Base-by-base conservation (phyloP, 176 grass and related monocot species). In the Ensete ventricosum region DNA sequence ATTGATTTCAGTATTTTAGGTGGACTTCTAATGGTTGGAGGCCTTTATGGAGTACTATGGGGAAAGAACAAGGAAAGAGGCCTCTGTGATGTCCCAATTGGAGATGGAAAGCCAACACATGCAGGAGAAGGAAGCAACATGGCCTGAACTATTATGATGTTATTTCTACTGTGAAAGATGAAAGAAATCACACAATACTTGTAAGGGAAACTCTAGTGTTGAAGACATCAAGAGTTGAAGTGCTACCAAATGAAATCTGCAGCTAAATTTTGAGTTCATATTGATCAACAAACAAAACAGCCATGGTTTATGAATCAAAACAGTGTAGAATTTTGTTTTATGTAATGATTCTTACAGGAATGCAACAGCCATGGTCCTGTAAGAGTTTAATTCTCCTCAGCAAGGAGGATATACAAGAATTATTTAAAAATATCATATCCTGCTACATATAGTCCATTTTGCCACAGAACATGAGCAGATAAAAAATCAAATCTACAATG, bases 1-100 rank as follows among this genome's bases (percentile, higher is more conserved):
- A 43, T 43, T 43, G 49, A 4, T 19, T 63, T 57, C 85, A 87
- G 89, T 43, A 76, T 91, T 51, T 73, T 88, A 17, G 81, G 77
- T 13, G 85, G 83, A 55, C 12, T 81, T 8, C 67, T 91, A 4
- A 83, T 91, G 58, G 76, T 88, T 0, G 85, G 80, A 52, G 89
- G 89, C 66, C 75, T 91, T 67, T 91, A 91, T 78, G 78, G 85
- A 12, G 89, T 91, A 14, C 75, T 91, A 0, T 91, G 85, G 85
- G 89, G 89, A 0, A 88, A 91, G 53, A 76, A 11, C 77, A 83
- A 78, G 52, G 89, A 91, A 22, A 58, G 24, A 43, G 34, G 4
- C 0, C 9, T 50, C 10, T 29, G 48, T 74, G 11, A 74, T 3
- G 23, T 55, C 11, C 57, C 72, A 54, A 57, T 74, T 9, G 52